Evolutionary conservation across 2,329 filamentous ascomycete species (phyloP).

Genomic region (Penicillium sp.): DNA sequence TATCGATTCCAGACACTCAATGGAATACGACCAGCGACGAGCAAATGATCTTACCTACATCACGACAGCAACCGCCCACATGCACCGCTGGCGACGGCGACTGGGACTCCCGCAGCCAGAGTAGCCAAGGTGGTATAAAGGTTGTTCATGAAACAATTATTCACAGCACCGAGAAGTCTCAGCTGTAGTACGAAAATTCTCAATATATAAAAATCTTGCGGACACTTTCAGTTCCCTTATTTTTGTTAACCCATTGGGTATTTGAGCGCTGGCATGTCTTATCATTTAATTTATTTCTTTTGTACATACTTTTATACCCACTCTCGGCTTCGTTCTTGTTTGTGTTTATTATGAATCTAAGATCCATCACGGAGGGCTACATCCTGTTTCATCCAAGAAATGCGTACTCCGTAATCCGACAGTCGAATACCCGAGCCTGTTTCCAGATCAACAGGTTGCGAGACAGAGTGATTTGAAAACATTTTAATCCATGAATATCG

Average conservation of each 20-base stretch:
- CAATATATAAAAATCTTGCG: neutral
- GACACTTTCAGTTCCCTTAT: neutral
- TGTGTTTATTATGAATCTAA: neutral
- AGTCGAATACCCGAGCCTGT: neutral
- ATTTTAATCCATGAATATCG: neutral
- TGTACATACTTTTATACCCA: slow-evolving; percentile 2
- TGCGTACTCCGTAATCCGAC: neutral
- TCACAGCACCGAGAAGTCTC: slow-evolving; percentile 20
- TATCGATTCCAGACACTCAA: slow-evolving; percentile 31
- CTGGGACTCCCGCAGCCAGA: slow-evolving; percentile 21
- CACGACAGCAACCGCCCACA: slow-evolving; percentile 24
- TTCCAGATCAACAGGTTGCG: neutral
- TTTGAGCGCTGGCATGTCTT: neutral
- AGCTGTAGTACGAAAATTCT: slow-evolving; percentile 3
- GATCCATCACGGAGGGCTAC: neutral
- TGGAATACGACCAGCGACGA: slow-evolving; percentile 34
- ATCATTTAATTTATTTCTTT: neutral
- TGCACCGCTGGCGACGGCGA: slow-evolving; percentile 22
- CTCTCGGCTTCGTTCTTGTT: neutral
- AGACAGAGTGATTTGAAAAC: neutral
- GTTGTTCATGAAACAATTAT: slow-evolving; percentile 34
- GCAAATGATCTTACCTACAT: slow-evolving; percentile 25
- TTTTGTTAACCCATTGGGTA: neutral
- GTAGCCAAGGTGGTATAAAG: slow-evolving; percentile 25
- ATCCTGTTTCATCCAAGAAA: neutral